A percentile compares a stretch with the other conserved stretches of the same genome.
Evolutionary conservation across 179 eudicot species (phyloP).

Genomic region (Carnegiea gigantea): DNA sequence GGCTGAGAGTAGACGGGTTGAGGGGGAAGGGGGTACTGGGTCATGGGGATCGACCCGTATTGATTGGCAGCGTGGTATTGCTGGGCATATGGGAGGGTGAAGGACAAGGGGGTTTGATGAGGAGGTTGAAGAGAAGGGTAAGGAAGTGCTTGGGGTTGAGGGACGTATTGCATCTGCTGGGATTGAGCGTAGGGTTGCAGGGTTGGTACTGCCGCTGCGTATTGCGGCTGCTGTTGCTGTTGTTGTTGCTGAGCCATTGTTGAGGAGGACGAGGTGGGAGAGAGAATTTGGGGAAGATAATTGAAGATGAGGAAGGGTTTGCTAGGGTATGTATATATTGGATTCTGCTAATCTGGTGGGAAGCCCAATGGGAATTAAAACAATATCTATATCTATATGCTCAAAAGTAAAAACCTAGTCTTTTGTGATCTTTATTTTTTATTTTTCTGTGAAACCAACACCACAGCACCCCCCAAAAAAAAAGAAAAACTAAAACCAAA

Average conservation of each 20-base stretch:
- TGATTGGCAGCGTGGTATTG: constrained; percentile 20
- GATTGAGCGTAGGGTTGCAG: constrained; percentile 19
- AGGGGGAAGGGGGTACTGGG: constrained; percentile 10
- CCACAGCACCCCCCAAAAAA: too few species aligned
- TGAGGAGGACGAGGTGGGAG: neutral
- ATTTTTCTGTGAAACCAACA: too few species aligned
- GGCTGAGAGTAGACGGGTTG: constrained; percentile 18
- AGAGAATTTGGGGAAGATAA: neutral
- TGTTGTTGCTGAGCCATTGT: constrained; percentile 29
- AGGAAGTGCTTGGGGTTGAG: constrained; percentile 10
- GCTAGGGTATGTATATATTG: too few species aligned
- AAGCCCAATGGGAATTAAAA: too few species aligned
- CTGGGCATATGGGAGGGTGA: constrained; percentile 2
- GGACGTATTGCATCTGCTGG: constrained; percentile 17
- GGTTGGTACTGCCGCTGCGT: neutral
- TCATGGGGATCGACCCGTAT: constrained; percentile 1
- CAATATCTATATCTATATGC: too few species aligned
- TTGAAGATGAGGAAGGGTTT: neutral
- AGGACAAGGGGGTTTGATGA: constrained; percentile 5
- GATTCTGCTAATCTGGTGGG: too few species aligned
- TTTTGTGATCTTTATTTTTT: too few species aligned
- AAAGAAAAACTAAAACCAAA: too few species aligned
- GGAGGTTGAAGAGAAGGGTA: constrained; percentile 15
- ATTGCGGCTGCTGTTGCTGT: constrained; percentile 13
- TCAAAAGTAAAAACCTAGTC: too few species aligned